Percentiles rank a stretch among this genome's conserved stretches.
Evolutionary conservation across 202 grass and related monocot species (phyloP).

Genomic region (Zoysia matrella): DNA sequence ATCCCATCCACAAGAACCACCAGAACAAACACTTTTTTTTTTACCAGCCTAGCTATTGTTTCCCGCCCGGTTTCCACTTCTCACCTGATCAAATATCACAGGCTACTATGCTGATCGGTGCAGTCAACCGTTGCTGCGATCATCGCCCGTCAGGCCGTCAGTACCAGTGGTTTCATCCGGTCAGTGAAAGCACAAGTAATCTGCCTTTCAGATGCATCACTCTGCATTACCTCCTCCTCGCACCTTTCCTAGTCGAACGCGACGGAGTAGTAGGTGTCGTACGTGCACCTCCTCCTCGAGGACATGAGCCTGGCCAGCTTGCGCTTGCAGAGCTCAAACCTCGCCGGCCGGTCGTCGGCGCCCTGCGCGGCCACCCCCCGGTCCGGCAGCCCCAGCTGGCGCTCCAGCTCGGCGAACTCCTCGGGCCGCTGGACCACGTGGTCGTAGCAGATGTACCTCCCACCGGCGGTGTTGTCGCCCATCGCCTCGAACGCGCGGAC

Average conservation of each 20-base stretch:
- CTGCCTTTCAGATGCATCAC: not conserved
- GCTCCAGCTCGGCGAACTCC: constrained; percentile 76
- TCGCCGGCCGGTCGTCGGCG: constrained; percentile 44
- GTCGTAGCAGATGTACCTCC: constrained; percentile 94
- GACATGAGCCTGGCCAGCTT: constrained; percentile 76
- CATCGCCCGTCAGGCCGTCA: not conserved
- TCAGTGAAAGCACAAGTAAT: not conserved
- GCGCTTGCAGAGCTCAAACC: constrained; percentile 83
- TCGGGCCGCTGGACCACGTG: constrained; percentile 64
- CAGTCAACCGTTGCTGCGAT: not conserved
- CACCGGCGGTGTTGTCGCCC: constrained; percentile 70
- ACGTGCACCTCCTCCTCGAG: constrained; percentile 69
- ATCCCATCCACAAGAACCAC: not conserved
- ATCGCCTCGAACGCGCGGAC: constrained; percentile 84
- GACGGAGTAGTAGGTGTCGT: constrained; percentile 70
- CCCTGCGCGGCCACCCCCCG: constrained; percentile 34
- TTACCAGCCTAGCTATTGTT: not conserved
- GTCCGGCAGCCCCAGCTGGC: constrained; percentile 73
- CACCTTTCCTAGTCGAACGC: constrained; percentile 27
- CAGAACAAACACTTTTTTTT: not conserved
- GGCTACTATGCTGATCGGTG: not conserved
- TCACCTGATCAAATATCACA: not conserved
- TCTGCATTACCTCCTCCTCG: not conserved
- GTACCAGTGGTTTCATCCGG: not conserved
- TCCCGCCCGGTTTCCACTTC: not conserved